These are phyloP conservation scores for Neltuma alba DNA, from an alignment of 306 rosid genomes.

Conservation along the genomic window DNA sequence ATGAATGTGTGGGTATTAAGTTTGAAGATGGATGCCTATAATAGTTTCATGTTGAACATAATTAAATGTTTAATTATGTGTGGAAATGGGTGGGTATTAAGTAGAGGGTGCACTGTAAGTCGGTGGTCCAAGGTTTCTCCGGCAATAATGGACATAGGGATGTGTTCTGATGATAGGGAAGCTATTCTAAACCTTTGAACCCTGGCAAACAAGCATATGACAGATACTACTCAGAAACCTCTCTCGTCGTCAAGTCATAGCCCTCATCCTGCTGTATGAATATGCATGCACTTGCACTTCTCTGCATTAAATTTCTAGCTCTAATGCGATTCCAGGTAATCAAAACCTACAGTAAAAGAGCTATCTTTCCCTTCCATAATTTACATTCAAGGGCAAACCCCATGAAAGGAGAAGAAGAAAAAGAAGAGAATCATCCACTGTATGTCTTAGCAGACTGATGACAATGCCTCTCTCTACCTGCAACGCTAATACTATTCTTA, in stretches of 20 bases:
- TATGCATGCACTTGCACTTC: neutral
- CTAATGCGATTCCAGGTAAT: neutral
- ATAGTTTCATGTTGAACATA: neutral
- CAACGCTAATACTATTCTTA: constrained; percentile 62
- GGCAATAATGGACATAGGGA: constrained; percentile 9
- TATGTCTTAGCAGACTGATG: constrained; percentile 59
- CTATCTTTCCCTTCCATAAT: constrained; percentile 13
- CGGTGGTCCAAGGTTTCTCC: neutral
- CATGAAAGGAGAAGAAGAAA: neutral
- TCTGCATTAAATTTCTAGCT: constrained; percentile 6
- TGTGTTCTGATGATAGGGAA: constrained; percentile 11
- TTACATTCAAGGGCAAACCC: constrained; percentile 35
- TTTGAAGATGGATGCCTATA: neutral
- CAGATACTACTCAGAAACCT: constrained; percentile 17
- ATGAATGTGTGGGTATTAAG: neutral
- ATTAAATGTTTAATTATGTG: too few relatives aligned
- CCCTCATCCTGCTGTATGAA: constrained; percentile 9
- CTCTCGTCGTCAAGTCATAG: constrained; percentile 16
- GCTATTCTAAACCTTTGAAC: constrained; percentile 26
- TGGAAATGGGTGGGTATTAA: too few relatives aligned
- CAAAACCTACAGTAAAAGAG: neutral
- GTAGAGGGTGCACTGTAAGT: neutral
- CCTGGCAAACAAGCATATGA: constrained; percentile 17
- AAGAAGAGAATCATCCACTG: constrained; percentile 28
- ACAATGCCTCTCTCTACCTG: constrained; percentile 76